A percentile compares a stretch with the other conserved stretches of the same genome.
Conservation (phyloP, 75 land plant genomes). For the Pinus tabuliformis region DNA sequence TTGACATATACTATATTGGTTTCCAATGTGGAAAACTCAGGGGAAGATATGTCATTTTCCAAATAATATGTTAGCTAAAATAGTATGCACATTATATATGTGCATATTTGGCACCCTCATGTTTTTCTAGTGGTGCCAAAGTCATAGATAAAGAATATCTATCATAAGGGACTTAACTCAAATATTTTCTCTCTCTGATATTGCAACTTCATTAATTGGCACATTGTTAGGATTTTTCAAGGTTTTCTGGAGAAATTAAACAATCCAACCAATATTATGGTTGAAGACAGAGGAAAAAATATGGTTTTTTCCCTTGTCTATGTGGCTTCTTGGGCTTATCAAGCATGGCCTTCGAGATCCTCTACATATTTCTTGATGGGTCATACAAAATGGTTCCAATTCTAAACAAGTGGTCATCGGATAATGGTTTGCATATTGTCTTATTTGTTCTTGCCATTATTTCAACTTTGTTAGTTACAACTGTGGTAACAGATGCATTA, state of each 20-base stretch:
- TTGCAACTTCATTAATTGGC: too few species aligned
- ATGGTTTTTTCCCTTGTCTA: neutral
- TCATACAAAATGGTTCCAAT: neutral
- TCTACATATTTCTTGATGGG: neutral
- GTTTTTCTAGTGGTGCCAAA: too few species aligned
- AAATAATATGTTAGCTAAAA: too few species aligned
- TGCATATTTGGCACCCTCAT: too few species aligned
- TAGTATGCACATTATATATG: too few species aligned
- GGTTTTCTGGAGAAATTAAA: slow-evolving; percentile 61
- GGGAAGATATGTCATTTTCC: too few species aligned
- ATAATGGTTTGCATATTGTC: slow-evolving; percentile 21
- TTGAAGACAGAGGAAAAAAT: neutral
- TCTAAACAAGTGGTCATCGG: slow-evolving; percentile 34
- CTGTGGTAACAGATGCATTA: slow-evolving; percentile 62
- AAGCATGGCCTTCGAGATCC: neutral
- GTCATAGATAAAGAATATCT: too few species aligned
- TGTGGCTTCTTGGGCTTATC: neutral
- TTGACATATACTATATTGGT: too few species aligned
- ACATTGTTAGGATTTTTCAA: slow-evolving; percentile 16
- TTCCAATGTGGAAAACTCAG: too few species aligned
- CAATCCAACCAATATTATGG: neutral
- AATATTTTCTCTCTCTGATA: too few species aligned
- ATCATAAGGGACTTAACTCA: too few species aligned
- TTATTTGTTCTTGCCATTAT: slow-evolving; percentile 36
- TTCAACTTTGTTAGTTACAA: slow-evolving; percentile 59